Percentiles rank a stretch among this genome's conserved stretches.
phyloP scores from a whole-genome alignment of 129 eudicot species.

The Flaveria trinervia region DNA sequence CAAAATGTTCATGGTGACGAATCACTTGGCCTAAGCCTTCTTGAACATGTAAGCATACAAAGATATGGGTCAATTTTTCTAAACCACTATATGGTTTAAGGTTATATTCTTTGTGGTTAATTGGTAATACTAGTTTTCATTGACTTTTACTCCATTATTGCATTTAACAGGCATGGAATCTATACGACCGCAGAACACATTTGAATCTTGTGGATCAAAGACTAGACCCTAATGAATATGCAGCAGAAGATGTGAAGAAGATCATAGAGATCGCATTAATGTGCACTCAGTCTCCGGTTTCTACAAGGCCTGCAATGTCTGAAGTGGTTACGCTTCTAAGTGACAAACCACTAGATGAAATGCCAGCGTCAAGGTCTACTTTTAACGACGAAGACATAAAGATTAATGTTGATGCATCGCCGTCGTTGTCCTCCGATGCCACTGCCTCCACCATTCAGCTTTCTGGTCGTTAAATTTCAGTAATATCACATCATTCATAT shows the following conservation, averaged over 20 bases:
- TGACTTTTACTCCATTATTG: background rate
- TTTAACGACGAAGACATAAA: constrained; percentile 30
- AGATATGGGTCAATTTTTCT: background rate
- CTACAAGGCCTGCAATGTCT: constrained; percentile 52
- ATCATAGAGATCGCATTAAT: constrained; percentile 13
- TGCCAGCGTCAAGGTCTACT: constrained; percentile 26
- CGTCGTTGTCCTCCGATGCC: constrained; percentile 6
- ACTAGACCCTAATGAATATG: constrained; percentile 34
- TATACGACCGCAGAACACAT: constrained; percentile 10
- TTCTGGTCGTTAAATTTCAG: background rate
- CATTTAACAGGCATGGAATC: constrained; percentile 31
- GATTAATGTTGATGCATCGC: constrained; percentile 16
- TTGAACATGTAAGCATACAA: constrained; percentile 5
- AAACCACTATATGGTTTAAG: background rate
- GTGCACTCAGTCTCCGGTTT: constrained; percentile 21
- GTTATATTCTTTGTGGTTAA: background rate
- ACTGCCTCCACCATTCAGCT: background rate
- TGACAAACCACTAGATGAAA: constrained; percentile 20
- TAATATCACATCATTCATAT: background rate
- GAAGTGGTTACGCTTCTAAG: constrained; percentile 42
- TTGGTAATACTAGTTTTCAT: background rate
- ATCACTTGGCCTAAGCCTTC: constrained; percentile 6
- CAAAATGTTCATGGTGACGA: background rate
- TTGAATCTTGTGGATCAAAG: constrained; percentile 38
- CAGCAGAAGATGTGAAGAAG: constrained; percentile 31